Evolutionary conservation across 2,329 filamentous ascomycete species (phyloP).

Genomic region (Epicoccum nigrum): DNA sequence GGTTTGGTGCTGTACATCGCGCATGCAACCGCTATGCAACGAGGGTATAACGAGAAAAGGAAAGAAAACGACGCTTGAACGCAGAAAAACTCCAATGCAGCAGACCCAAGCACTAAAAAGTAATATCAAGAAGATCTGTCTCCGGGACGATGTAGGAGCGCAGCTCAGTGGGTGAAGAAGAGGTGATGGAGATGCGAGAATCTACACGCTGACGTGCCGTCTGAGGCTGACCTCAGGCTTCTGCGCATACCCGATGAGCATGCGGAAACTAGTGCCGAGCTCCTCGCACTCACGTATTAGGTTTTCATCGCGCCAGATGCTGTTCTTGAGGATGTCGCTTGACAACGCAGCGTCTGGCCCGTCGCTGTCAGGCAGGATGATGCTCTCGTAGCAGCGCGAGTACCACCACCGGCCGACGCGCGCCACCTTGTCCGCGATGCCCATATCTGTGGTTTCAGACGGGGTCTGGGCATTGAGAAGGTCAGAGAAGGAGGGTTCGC

Average conservation of each 20-base stretch:
- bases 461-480: slow-evolving; percentile 40
- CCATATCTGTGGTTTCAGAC: slow-evolving; percentile 68
- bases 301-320: slow-evolving; percentile 79
- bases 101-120: slow-evolving; percentile 21
- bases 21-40: slow-evolving; percentile 41
- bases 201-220: slow-evolving; percentile 56
- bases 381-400: slow-evolving; percentile 84
- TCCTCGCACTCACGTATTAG: slow-evolving; percentile 85
- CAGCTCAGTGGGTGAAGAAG: slow-evolving; percentile 35
- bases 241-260: slow-evolving; percentile 90
- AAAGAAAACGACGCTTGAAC: slow-evolving; percentile 41
- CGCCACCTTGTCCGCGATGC: slow-evolving; percentile 90
- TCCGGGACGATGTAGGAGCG: slow-evolving; percentile 38
- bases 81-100: slow-evolving; percentile 32
- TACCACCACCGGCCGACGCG: slow-evolving; percentile 98
- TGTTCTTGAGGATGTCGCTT: slow-evolving; percentile 54
- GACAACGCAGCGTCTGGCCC: slow-evolving; percentile 44
- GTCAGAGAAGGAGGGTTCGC: slow-evolving; percentile 46
- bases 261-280: slow-evolving; percentile 83
- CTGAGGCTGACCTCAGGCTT: slow-evolving; percentile 65
- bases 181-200: neutral
- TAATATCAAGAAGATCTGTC: slow-evolving; percentile 21
- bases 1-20: slow-evolving; percentile 24
- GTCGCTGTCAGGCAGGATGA: slow-evolving; percentile 52
- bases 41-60: slow-evolving; percentile 41